phyloP scores from a whole-genome alignment of 805 yeast genomes.

The Saturnispora saitoi region DNA sequence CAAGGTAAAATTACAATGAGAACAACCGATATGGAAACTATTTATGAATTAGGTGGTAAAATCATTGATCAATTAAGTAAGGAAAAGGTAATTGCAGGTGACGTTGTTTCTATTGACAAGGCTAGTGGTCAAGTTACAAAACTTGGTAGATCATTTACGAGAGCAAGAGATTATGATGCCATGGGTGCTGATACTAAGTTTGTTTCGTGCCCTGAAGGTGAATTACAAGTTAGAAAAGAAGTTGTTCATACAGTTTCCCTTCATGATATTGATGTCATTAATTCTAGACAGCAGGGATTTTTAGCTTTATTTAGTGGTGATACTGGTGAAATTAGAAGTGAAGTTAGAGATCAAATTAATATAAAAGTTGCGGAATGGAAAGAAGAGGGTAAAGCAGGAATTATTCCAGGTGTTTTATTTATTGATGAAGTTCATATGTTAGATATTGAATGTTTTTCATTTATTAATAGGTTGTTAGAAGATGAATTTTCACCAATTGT shows the following conservation, averaged over 20 bases:
- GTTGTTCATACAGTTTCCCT: slow-evolving; percentile 95
- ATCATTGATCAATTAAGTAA: slow-evolving; percentile 85
- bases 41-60: slow-evolving; percentile 43
- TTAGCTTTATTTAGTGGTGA: slow-evolving; percentile 52
- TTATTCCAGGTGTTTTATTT: slow-evolving; percentile 94
- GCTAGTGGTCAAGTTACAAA: slow-evolving; percentile 96
- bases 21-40: slow-evolving; percentile 82
- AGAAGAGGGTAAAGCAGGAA: slow-evolving; percentile 96
- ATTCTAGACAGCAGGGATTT: slow-evolving; percentile 84
- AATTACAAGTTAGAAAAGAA: slow-evolving; percentile 95
- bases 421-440: slow-evolving; percentile 98
- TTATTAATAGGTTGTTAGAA: slow-evolving; percentile 88
- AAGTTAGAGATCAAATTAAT: slow-evolving; percentile 55
- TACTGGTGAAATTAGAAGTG: slow-evolving; percentile 88
- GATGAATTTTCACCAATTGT: slow-evolving; percentile 90
- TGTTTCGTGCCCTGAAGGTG: slow-evolving; percentile 98
- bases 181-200: slow-evolving; percentile 88
- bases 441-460: slow-evolving; percentile 93
- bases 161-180: slow-evolving; percentile 95
- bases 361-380: slow-evolving; percentile 87
- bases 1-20: slow-evolving; percentile 82
- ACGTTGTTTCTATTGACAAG: slow-evolving; percentile 93
- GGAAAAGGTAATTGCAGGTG: slow-evolving; percentile 92
- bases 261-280: slow-evolving; percentile 94
- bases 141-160: slow-evolving; percentile 97